phyloP scores from a whole-genome alignment of 2,329 filamentous ascomycete species.

The Trichophaea hybrida region DNA sequence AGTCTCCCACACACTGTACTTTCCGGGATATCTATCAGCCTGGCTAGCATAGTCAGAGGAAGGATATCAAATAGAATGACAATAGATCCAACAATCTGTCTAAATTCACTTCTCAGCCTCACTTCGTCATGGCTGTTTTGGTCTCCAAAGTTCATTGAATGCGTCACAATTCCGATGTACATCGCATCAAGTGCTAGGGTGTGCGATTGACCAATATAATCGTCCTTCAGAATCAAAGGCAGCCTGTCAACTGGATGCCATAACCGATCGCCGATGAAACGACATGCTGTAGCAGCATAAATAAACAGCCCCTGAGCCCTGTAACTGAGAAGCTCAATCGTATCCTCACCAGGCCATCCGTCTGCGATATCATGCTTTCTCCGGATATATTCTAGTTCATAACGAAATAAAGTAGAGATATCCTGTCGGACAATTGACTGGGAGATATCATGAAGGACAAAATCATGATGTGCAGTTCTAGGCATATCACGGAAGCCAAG shows the following conservation, averaged over 20 bases:
- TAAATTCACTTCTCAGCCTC: neutral
- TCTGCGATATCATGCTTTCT: too few species aligned
- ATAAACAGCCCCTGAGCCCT: slow-evolving; percentile 26
- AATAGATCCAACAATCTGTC: slow-evolving; percentile 20
- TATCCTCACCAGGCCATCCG: too few species aligned
- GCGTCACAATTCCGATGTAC: neutral
- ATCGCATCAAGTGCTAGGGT: neutral
- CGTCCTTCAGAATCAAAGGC: neutral
- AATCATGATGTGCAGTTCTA: too few species aligned
- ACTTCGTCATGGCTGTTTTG: neutral
- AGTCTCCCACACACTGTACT: slow-evolving; percentile 12
- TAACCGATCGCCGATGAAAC: slow-evolving; percentile 22
- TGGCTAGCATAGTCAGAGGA: slow-evolving; percentile 11
- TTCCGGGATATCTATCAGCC: slow-evolving; percentile 15
- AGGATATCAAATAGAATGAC: slow-evolving; percentile 22
- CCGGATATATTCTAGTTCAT: too few species aligned
- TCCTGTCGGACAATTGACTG: too few species aligned
- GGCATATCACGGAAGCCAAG: too few species aligned
- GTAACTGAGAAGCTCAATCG: slow-evolving; percentile 19
- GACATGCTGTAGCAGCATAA: slow-evolving; percentile 27
- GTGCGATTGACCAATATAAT: too few species aligned
- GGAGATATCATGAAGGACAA: too few species aligned
- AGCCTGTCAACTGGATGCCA: slow-evolving; percentile 9
- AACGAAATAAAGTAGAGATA: too few species aligned
- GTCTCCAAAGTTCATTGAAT: too few species aligned